These are phyloP conservation scores for Lignosus rhinocerotis DNA, from an alignment of 1,284 basidiomycete genomes.

Conservation along the genomic window DNA sequence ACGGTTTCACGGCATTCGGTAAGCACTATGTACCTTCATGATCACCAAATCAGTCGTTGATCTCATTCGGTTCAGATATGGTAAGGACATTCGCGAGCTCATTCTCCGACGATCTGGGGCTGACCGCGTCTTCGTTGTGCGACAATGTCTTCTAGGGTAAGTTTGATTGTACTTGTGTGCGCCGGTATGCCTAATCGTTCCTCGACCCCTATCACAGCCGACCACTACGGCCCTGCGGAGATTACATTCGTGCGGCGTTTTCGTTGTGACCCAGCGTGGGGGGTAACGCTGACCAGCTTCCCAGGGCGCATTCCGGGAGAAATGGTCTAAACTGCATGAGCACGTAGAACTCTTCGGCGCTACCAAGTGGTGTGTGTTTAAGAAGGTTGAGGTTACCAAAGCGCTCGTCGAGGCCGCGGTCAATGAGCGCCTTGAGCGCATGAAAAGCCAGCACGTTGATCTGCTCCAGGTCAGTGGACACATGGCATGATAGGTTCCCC, in stretches of 20 bases:
- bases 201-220: conserved; percentile 47
- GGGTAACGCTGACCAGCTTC: conserved; percentile 3
- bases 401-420: conserved; percentile 63
- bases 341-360: conserved; percentile 59
- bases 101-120: not conserved
- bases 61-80: conserved; percentile 36
- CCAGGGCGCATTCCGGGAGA: conserved; percentile 68
- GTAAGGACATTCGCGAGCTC: conserved; percentile 26
- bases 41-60: not conserved
- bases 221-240: conserved; percentile 81
- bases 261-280: not conserved
- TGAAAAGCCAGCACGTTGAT: conserved; percentile 54
- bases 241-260: conserved; percentile 60
- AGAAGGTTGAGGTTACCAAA: conserved; percentile 51
- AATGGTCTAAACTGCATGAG: conserved; percentile 33
- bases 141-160: conserved; percentile 17
- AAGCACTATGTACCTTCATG: not conserved
- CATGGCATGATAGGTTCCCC: not conserved
- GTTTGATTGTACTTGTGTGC: not conserved
- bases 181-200: not conserved
- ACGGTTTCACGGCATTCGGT: conserved; percentile 68
- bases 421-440: conserved; percentile 63
- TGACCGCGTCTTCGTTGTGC: not conserved
- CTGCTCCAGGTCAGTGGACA: conserved; percentile 59
- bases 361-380: conserved; percentile 84